A percentile compares a stretch with the other conserved stretches of the same genome.
Conservation (phyloP, 1,284 basidiomycete genomes). For the Mycena sp. region DNA sequence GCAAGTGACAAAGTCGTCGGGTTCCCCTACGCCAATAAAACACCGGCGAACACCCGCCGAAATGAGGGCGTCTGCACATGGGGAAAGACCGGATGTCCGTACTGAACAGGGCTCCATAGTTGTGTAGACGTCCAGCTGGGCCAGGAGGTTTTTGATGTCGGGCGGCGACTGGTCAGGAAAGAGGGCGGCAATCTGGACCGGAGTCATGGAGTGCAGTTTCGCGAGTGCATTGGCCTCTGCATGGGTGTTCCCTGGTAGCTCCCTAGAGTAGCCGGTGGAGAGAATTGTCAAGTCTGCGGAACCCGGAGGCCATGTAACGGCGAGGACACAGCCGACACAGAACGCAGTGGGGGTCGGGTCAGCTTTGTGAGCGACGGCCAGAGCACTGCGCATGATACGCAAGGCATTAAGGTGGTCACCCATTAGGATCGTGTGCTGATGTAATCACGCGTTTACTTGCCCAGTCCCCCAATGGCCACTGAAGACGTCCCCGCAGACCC, state of each 20-base stretch:
- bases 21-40: slow-evolving; percentile 92
- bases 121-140: slow-evolving; percentile 83
- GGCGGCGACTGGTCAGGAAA: slow-evolving; percentile 51
- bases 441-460: too few relatives aligned
- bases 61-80: slow-evolving; percentile 91
- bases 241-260: slow-evolving; percentile 95
- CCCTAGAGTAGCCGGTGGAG: slow-evolving; percentile 90
- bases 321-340: slow-evolving; percentile 93
- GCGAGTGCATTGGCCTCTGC: slow-evolving; percentile 95
- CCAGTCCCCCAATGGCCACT: slow-evolving; percentile 74
- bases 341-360: slow-evolving; percentile 84
- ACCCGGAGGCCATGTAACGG: slow-evolving; percentile 54
- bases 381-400: slow-evolving; percentile 74
- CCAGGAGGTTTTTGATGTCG: slow-evolving; percentile 61
- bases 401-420: too few relatives aligned
- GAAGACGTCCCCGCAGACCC: slow-evolving; percentile 50
- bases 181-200: slow-evolving; percentile 52
- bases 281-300: slow-evolving; percentile 61
- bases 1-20: slow-evolving; percentile 94
- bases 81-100: slow-evolving; percentile 86
- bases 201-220: slow-evolving; percentile 68
- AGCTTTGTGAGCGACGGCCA: slow-evolving; percentile 80
- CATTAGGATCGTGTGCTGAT: too few relatives aligned
- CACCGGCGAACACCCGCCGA: slow-evolving; percentile 77
- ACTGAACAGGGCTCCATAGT: slow-evolving; percentile 98